Base-by-base conservation (phyloP, 805 yeast species). In the Yarrowia phangngaensis region DNA sequence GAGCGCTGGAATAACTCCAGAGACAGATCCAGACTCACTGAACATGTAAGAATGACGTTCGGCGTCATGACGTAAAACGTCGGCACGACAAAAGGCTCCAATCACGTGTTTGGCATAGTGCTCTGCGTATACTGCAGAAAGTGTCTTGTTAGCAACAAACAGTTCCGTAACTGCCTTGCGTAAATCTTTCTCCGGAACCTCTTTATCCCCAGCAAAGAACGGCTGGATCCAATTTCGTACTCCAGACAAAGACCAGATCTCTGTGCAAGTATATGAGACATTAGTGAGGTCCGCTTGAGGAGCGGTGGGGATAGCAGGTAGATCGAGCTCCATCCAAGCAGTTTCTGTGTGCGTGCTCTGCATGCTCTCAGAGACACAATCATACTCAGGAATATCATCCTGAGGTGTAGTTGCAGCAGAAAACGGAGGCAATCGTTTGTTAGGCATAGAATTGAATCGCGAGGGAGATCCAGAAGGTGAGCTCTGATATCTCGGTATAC, bases 81-180 rank as follows among this genome's bases (percentile, higher is more conserved):
- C 34, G 6, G 29, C 34, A 4, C 16, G 12, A 0, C 35, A 27
- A 1, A 41, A 22, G 6, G 34, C 35, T 2, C 35, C 35, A 20
- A 41, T 29, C 16, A 41, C 48, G 20, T 41, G 48, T 16, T 41
- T 41, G 15, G 48, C 48, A 15, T 41, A 41, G 20, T 41, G 48
- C 20, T 41, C 48, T 2, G 48, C 34, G 13, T 41, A 41, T 3
- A 41, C 35, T 1, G 48, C 22, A 3, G 35, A 20, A 12, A 41
- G 22, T 7, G 35, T 29, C 35, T 41, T 41, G 22, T 29, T 29
- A 20, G 48, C 48, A 8, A 29, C 34, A 41, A 41, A 41, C 22
- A 41, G 28, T 5, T 29, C 24, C 4, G 48, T 29, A 4, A 41
- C 29, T 6, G 48, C 48, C 16, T 16, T 22, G 11, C 22, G 35